Base-by-base conservation (phyloP, 2,329 filamentous ascomycete species). In the Alternaria gaisen region DNA sequence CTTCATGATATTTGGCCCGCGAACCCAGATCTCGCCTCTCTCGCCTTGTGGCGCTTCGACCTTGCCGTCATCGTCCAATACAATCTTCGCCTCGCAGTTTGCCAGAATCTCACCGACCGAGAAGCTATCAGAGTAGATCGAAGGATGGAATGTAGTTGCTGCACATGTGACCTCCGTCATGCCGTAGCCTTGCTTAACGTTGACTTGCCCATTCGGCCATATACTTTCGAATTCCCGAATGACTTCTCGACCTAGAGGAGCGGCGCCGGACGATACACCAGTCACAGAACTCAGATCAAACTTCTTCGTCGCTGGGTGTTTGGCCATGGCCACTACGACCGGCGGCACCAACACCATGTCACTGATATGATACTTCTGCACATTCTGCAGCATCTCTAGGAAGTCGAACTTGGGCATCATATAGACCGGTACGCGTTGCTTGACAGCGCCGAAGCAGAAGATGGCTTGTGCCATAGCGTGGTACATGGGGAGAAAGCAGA, bases 141-240 rank as follows among this genome's bases (percentile, higher is more conserved):
- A 80, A 0, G 88, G 86, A 64, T 91, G 83, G 85, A 88, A 93
- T 7, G 83, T 84, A 12, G 91, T 83, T 18, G 86, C 83, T 0
- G 90, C 88, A 76, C 92, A 94, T 0, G 92, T 95, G 3, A 82
- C 79, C 73, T 95, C 92, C 1, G 92, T 95, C 92, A 96, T 94
- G 5, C 93, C 93, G 90, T 91, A 96, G 4, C 91, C 92, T 77
- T 94, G 92, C 72, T 84, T 85, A 28, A 89, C 73, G 66, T 85
- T 84, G 24, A 87, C 77, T 22, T 77, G 72, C 14, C 82, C 80
- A 1, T 66, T 72, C 1, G 80, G 77, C 82, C 88, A 88, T 58
- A 88, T 72, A 59, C 80, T 83, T 73, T 90, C 84, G 10, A 88
- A 84, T 65, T 90, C 87, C 8, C 63, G 69, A 38, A 72, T 75